Percentiles rank a stretch among this genome's conserved stretches.
These are phyloP conservation scores for Bauhinia variegata DNA, from an alignment of 306 rosid genomes.

Conservation along the genomic window DNA sequence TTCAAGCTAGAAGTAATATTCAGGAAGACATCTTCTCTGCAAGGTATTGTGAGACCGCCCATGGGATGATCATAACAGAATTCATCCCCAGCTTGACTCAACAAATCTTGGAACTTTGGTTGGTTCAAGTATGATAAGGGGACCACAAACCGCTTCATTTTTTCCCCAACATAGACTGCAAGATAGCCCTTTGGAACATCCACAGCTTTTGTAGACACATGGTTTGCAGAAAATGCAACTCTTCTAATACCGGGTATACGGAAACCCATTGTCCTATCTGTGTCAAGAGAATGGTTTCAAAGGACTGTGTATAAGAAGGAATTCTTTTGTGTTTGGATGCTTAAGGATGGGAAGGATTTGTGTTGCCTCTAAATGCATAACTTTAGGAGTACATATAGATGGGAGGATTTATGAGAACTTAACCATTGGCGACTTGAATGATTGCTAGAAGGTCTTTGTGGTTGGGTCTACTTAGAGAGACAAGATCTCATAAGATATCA, in stretches of 20 bases:
- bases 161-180: slow-evolving; percentile 46
- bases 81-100: slow-evolving; percentile 38
- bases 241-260: slow-evolving; percentile 16
- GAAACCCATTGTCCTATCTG: slow-evolving; percentile 36
- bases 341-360: too few species aligned
- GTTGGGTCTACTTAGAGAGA: too few species aligned
- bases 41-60: slow-evolving; percentile 50
- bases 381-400: too few species aligned
- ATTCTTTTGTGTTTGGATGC: too few species aligned
- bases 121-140: slow-evolving; percentile 46
- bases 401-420: too few species aligned
- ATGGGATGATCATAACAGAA: slow-evolving; percentile 49
- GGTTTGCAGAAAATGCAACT: slow-evolving; percentile 10
- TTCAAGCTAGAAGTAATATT: slow-evolving; percentile 37
- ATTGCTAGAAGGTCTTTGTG: too few species aligned
- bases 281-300: not conserved
- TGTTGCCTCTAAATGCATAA: too few species aligned
- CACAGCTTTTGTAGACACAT: not conserved
- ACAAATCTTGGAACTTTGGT: slow-evolving; percentile 41
- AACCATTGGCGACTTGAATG: too few species aligned
- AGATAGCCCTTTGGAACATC: slow-evolving; percentile 47
- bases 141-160: slow-evolving; percentile 38
- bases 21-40: slow-evolving; percentile 38
- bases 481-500: too few species aligned
- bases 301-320: not conserved